Conservation (phyloP, 2,329 filamentous ascomycete genomes). For the Penicillium capsulatum region DNA sequence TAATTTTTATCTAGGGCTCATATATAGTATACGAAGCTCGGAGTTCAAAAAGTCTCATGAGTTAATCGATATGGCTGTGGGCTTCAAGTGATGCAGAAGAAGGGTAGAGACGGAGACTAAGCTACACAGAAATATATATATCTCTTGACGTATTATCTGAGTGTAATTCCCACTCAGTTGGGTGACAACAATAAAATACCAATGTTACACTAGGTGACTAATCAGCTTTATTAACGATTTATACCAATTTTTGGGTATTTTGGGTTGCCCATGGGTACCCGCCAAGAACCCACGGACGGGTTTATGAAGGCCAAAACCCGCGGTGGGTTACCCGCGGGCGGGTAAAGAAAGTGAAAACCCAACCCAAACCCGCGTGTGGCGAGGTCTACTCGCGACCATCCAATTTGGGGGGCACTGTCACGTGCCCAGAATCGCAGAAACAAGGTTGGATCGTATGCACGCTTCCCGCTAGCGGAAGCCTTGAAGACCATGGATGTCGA, state of each 20-base stretch:
- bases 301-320: slow-evolving; percentile 4
- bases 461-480: too few species aligned
- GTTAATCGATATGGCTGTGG: background rate
- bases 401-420: too few species aligned
- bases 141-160: background rate
- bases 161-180: background rate
- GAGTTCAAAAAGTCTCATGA: background rate
- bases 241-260: slow-evolving; percentile 1
- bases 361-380: slow-evolving; percentile 2
- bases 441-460: too few species aligned
- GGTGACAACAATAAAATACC: background rate
- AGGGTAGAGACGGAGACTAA: background rate
- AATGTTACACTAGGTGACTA: slow-evolving; percentile 1
- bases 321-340: slow-evolving; percentile 3
- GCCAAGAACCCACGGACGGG: background rate
- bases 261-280: background rate
- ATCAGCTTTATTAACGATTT: background rate
- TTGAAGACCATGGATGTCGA: too few species aligned
- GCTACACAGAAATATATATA: background rate
- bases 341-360: slow-evolving; percentile 1
- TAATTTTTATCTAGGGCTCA: background rate
- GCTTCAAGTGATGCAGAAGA: background rate
- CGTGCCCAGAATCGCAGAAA: too few species aligned
- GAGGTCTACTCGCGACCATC: background rate
- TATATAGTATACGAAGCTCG: background rate